Evolutionary conservation across 2,329 filamentous ascomycete species (phyloP), one percentile per base, ranked within the genome.

Genomic region (Didymellaceae sp.): DNA sequence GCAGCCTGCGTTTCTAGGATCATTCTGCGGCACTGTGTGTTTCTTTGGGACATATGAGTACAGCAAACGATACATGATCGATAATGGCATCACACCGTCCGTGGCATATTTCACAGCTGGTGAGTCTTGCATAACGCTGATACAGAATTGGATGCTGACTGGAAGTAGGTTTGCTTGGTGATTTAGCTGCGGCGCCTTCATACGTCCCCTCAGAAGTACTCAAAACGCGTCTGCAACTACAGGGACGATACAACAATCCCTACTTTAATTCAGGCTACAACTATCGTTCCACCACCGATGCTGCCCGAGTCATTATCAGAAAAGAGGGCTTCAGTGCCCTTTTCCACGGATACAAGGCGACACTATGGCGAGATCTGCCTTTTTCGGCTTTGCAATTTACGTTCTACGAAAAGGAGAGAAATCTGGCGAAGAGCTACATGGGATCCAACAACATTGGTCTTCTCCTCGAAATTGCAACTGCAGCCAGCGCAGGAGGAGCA

Each of bases 41-140:
- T 99, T 99, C 77, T 99, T 99, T 65, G 94, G 93, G 45, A 89
- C 89, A 22, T 99, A 99, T 74, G 94, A 99, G 76, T 96, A 85
- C 78, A 96, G 89, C 76, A 99, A 99, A 75, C 83, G 94, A 40
- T 80, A 86, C 66, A 84, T 99, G 83, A 82, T 99, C 58, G 94
- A 97, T 70, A 78, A 80, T 52, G 93, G 92, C 52, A 77, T 97
- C 47, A 87, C 90, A 58, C 86, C 91, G 10, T 89, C 91, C 54
- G 64, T 97, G 47, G 86, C 92, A 25, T 99, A 97, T 77, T 82
- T 99, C 25, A 81, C 86, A 50, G 89, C 90, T 64, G 93, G 90
- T 91, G 79, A 48, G 10, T 17, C 11, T n/a, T 7, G 16, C 7
- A 43, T 9, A 26, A 45, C 2, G 26, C 42, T 18, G 17, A 7